Conservation (phyloP, 164 flowering plant species). For the Magnolia officinalis region DNA sequence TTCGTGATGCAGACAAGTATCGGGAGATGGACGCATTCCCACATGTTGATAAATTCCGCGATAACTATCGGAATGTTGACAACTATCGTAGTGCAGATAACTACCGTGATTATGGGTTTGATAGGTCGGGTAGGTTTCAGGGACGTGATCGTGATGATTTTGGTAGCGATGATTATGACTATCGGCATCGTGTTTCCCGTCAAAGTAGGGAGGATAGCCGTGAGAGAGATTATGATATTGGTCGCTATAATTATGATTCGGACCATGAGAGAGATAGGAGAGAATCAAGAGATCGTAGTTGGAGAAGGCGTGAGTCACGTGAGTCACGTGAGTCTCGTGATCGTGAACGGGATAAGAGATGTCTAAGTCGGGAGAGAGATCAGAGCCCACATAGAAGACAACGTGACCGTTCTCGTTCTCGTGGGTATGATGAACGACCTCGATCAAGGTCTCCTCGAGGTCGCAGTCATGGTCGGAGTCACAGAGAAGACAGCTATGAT, state of each 20-base stretch:
- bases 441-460: slow-evolving; percentile 92
- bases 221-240: slow-evolving; percentile 78
- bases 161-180: slow-evolving; percentile 66
- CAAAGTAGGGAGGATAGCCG: slow-evolving; percentile 71
- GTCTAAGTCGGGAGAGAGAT: slow-evolving; percentile 67
- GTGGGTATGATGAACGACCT: slow-evolving; percentile 61
- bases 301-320: slow-evolving; percentile 54
- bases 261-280: slow-evolving; percentile 81
- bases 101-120: slow-evolving; percentile 54
- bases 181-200: slow-evolving; percentile 47
- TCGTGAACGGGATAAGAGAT: slow-evolving; percentile 68
- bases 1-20: slow-evolving; percentile 45
- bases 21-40: slow-evolving; percentile 40
- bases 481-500: slow-evolving; percentile 86
- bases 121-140: slow-evolving; percentile 57
- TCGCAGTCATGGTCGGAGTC: slow-evolving; percentile 70
- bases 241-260: slow-evolving; percentile 79
- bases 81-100: slow-evolving; percentile 28
- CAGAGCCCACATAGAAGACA: slow-evolving; percentile 60
- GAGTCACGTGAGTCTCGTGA: slow-evolving; percentile 36
- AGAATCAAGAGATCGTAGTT: slow-evolving; percentile 41
- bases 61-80: slow-evolving; percentile 43
- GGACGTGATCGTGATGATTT: slow-evolving; percentile 70
- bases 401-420: slow-evolving; percentile 69
- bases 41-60: slow-evolving; percentile 53